Base-by-base conservation (phyloP, 2,329 filamentous ascomycete genomes). In the Aspergillus sp. region DNA sequence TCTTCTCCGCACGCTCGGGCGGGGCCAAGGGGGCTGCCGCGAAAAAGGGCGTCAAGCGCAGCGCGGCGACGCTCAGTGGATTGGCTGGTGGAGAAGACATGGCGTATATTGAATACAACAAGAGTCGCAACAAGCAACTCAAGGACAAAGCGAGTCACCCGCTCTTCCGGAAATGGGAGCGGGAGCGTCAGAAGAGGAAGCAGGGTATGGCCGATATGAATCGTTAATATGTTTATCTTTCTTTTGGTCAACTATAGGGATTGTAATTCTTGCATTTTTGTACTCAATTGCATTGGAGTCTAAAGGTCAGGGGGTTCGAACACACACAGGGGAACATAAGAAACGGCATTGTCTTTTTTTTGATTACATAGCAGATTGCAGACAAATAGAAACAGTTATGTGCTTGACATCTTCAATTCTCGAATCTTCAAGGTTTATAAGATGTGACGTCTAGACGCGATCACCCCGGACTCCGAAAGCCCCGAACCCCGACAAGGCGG, bases 11-110 rank as follows among this genome's bases (percentile, higher is more conserved):
- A 48, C 76, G 76, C 61, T 78, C 64, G 59, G 74, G 59, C 65
- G 73, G 66, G 53, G 50, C 58, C 50, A 56, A 62, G 55, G 37
- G 37, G 13, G 59, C 60, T 39, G 59, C 60, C 15, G 69, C 69
- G 67, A 84, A 80, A 68, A 73, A 69, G n/a, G 80, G 74, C 2
- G 86, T 84, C 1, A 82, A 84, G 55, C 80, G 93, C 50, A 94
- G 86, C 23, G 93, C 90, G 1, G 91, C 90, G 20, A 89, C 84
- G 10, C 76, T 98, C 47, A 85, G 84, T 44, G 90, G 94, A 58
- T 77, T 96, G 48, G 89, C 87, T 47, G 93, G 93, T 49, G 93
- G 90, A 0, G 88, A 95, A 64, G 88, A 94, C 64, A 97, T 98
- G 93, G 90, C 91, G n/a, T 97, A 91, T 65, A 82, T 89, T 48